phyloP scores from a whole-genome alignment of 345 rosid genomes.

The Moringa oleifera region DNA sequence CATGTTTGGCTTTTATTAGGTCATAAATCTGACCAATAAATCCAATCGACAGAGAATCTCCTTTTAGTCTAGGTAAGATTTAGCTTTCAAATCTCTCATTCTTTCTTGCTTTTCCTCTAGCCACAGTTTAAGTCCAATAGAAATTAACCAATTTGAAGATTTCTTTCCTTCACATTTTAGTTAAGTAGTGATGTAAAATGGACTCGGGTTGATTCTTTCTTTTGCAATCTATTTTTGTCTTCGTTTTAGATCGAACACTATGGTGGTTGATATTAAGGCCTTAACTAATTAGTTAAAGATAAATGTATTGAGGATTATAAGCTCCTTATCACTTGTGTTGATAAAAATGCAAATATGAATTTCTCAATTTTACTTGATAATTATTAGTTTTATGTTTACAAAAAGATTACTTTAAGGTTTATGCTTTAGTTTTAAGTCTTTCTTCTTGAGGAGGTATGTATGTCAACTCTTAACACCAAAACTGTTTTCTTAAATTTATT shows the following conservation, averaged over 20 bases:
- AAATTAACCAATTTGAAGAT: too few relatives aligned
- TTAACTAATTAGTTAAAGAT: conserved; percentile 78
- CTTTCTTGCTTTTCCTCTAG: too few relatives aligned
- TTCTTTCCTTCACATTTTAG: too few relatives aligned
- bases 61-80: too few relatives aligned
- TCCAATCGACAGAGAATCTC: too few relatives aligned
- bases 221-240: background rate
- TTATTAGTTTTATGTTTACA: conserved; percentile 19
- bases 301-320: conserved; percentile 59
- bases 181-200: background rate
- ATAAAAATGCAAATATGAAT: background rate
- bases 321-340: conserved; percentile 14
- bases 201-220: background rate
- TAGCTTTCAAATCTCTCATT: too few relatives aligned
- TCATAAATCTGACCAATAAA: too few relatives aligned
- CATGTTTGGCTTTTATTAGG: too few relatives aligned
- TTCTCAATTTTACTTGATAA: background rate
- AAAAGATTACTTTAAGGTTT: conserved; percentile 65
- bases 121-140: too few relatives aligned
- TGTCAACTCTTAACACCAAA: background rate
- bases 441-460: conserved; percentile 60
- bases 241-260: conserved; percentile 43
- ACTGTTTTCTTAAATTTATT: too few relatives aligned
- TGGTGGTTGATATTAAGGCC: conserved; percentile 50
- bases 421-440: conserved; percentile 74